Conservation (phyloP, 192 early-diverging fungal species). For the Backusella psychrophila region DNA sequence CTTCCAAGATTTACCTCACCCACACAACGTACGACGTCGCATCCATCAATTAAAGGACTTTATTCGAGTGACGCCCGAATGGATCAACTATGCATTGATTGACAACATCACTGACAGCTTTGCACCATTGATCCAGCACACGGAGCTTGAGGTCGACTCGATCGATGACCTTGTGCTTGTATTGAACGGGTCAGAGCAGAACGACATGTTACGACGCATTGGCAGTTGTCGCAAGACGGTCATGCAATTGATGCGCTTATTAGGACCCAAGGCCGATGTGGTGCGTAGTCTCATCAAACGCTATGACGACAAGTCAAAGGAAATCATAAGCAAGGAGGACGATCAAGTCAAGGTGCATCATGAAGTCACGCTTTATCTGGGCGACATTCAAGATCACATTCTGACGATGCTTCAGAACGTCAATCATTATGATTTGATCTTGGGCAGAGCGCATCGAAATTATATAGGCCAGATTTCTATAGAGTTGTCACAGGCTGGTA, state of each 20-base stretch:
- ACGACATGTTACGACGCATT: slow-evolving; percentile 53
- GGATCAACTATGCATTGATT: slow-evolving; percentile 68
- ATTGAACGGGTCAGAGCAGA: slow-evolving; percentile 64
- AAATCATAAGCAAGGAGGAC: neutral
- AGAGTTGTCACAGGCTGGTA: slow-evolving; percentile 69
- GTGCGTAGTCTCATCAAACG: slow-evolving; percentile 56
- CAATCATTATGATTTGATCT: slow-evolving; percentile 70
- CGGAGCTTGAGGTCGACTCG: slow-evolving; percentile 78
- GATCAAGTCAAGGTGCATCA: slow-evolving; percentile 35
- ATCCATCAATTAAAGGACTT: slow-evolving; percentile 70
- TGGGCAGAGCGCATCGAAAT: slow-evolving; percentile 74
- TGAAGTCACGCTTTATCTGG: slow-evolving; percentile 71
- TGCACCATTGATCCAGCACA: slow-evolving; percentile 67
- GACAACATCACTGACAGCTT: slow-evolving; percentile 81
- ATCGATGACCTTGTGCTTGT: slow-evolving; percentile 83
- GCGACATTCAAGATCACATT: slow-evolving; percentile 80
- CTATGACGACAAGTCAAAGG: slow-evolving; percentile 37
- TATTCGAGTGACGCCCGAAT: slow-evolving; percentile 61
- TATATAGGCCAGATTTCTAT: slow-evolving; percentile 81
- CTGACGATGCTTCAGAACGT: slow-evolving; percentile 66
- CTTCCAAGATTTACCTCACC: slow-evolving; percentile 54
- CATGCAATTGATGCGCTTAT: slow-evolving; percentile 46
- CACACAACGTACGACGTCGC: slow-evolving; percentile 64
- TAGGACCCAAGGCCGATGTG: slow-evolving; percentile 54
- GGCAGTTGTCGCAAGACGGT: slow-evolving; percentile 48